These are phyloP conservation scores for Amesomyces nigricolor DNA, from an alignment of 2,329 filamentous ascomycete species.

Conservation along the genomic window DNA sequence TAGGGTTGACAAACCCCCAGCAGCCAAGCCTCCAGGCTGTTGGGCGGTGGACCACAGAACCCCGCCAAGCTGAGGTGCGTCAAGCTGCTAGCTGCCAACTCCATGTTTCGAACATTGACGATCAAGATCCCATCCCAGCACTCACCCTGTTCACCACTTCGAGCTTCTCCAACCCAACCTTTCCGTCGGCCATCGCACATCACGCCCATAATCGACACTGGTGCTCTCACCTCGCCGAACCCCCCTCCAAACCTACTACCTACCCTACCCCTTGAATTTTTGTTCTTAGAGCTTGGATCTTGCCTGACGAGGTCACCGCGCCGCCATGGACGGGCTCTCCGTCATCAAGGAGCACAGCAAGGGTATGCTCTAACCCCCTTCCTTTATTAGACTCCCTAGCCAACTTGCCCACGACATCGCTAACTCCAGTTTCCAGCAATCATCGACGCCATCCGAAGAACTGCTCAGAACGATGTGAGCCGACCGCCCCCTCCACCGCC, in stretches of 20 bases:
- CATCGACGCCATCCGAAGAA: constrained; percentile 66
- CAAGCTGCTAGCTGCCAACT: constrained; percentile 8
- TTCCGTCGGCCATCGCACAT: not conserved
- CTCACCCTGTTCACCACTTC: not conserved
- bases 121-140: not conserved
- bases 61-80: not conserved
- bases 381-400: not conserved
- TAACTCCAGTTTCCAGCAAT: constrained; percentile 48
- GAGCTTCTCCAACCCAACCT: not conserved
- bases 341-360: constrained; percentile 55
- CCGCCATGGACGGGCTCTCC: constrained; percentile 69
- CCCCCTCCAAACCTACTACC: not conserved
- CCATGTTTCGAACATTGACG: constrained; percentile 17
- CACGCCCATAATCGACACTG: not conserved
- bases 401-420: not conserved
- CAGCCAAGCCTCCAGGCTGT: no score
- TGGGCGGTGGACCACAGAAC: no score
- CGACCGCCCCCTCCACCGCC: not conserved
- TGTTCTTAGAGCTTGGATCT: constrained; percentile 14
- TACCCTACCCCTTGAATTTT: not conserved
- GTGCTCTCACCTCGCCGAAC: not conserved
- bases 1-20: no score
- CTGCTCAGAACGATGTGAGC: constrained; percentile 75
- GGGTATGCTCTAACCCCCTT: constrained; percentile 13
- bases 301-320: constrained; percentile 20